A percentile compares a stretch with the other conserved stretches of the same genome.
phyloP scores from a whole-genome alignment of 345 rosid genomes.

The Passiflora organensis region DNA sequence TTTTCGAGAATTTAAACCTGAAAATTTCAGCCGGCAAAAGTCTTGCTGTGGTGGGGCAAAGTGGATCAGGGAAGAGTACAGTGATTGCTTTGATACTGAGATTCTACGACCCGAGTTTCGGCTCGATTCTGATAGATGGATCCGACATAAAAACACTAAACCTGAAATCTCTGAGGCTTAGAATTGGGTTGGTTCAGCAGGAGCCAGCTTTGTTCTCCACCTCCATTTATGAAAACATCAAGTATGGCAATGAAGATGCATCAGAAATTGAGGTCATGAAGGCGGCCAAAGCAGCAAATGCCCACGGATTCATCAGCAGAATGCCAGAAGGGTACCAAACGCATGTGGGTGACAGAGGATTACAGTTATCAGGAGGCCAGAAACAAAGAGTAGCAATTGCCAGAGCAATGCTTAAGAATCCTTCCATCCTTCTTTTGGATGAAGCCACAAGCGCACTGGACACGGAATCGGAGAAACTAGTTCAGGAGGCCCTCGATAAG shows the following conservation, averaged over 20 bases:
- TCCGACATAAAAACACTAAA: slow-evolving; percentile 47
- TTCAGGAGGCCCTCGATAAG: slow-evolving; percentile 71
- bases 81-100: slow-evolving; percentile 60
- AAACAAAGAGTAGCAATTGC: slow-evolving; percentile 87
- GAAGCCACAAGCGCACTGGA: slow-evolving; percentile 90
- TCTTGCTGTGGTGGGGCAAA: slow-evolving; percentile 71
- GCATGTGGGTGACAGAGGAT: slow-evolving; percentile 67
- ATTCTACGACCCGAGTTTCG: slow-evolving; percentile 62
- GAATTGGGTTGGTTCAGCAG: slow-evolving; percentile 70
- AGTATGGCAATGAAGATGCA: slow-evolving; percentile 58
- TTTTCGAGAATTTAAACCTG: slow-evolving; percentile 49
- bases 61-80: slow-evolving; percentile 88
- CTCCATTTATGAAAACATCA: slow-evolving; percentile 66
- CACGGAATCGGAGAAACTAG: slow-evolving; percentile 56
- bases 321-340: slow-evolving; percentile 76
- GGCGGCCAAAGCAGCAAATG: slow-evolving; percentile 72
- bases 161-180: slow-evolving; percentile 55
- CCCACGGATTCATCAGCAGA: slow-evolving; percentile 68
- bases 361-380: slow-evolving; percentile 84
- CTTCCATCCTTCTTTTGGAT: slow-evolving; percentile 69
- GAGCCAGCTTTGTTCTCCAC: slow-evolving; percentile 79
- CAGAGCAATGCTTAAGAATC: slow-evolving; percentile 66
- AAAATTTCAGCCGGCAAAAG: slow-evolving; percentile 50
- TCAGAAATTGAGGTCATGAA: slow-evolving; percentile 65
- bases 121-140: slow-evolving; percentile 57